These are phyloP conservation scores for Alternaria gaisen DNA, from an alignment of 2,329 filamentous ascomycete genomes.

Conservation along the genomic window DNA sequence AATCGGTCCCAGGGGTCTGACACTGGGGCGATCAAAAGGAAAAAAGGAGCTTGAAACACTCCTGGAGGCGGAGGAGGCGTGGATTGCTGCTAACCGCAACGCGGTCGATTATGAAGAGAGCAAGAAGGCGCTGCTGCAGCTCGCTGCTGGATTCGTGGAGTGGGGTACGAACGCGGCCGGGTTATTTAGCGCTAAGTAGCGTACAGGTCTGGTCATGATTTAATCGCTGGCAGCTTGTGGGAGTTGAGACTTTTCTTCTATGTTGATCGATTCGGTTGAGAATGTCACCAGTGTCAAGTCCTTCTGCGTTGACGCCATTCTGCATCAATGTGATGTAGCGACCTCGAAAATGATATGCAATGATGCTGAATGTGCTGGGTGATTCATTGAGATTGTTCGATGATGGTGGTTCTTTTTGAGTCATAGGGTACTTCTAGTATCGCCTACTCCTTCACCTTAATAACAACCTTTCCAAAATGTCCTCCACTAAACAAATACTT, in stretches of 20 bases:
- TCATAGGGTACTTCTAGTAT: neutral
- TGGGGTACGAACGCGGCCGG: neutral
- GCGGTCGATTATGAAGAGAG: neutral
- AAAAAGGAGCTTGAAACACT: neutral
- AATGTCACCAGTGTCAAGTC: neutral
- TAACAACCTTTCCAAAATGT: conserved; percentile 54
- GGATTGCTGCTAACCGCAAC: neutral
- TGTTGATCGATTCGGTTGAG: neutral
- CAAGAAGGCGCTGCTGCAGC: neutral
- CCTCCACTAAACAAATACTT: conserved; percentile 42
- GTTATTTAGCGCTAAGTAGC: neutral
- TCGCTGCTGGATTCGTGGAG: neutral
- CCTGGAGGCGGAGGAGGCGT: conserved; percentile 1
- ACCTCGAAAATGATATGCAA: no score
- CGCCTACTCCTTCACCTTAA: conserved; percentile 39
- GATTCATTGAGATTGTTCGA: neutral
- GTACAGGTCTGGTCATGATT: neutral
- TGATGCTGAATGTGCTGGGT: no score
- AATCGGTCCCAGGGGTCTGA: neutral
- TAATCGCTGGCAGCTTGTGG: accelerated
- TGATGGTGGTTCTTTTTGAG: neutral
- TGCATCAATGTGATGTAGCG: neutral
- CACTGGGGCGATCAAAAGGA: neutral
- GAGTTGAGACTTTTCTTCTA: neutral
- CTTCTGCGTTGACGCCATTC: neutral